These are phyloP conservation scores for Tagetes patula DNA, from an alignment of 129 eudicot species.

Conservation along the genomic window DNA sequence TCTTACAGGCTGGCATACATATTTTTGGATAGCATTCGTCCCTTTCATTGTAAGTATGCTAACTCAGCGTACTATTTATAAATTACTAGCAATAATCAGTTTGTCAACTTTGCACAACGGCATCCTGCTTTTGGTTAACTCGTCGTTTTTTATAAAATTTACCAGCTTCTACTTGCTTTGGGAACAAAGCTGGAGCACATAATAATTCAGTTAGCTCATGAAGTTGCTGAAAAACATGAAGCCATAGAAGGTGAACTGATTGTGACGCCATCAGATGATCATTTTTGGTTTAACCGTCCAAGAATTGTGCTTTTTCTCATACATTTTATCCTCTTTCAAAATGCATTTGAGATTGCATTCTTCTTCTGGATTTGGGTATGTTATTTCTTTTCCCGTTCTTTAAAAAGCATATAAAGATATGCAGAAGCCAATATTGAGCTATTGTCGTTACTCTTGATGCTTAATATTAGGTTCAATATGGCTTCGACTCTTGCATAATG, in stretches of 20 bases:
- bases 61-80: background rate
- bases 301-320: slow-evolving; percentile 58
- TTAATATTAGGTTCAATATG: slow-evolving; percentile 48
- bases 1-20: slow-evolving; percentile 74
- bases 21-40: slow-evolving; percentile 70
- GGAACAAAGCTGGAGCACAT: slow-evolving; percentile 79
- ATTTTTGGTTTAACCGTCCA: slow-evolving; percentile 76
- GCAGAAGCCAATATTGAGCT: background rate
- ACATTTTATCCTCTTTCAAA: slow-evolving; percentile 66
- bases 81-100: background rate
- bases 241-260: slow-evolving; percentile 58
- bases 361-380: slow-evolving; percentile 79
- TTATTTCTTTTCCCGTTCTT: background rate
- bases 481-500: slow-evolving; percentile 83
- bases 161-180: slow-evolving; percentile 64
- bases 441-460: background rate
- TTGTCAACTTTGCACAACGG: background rate
- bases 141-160: background rate
- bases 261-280: slow-evolving; percentile 69
- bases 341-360: slow-evolving; percentile 71
- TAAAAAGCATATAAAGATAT: background rate
- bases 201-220: slow-evolving; percentile 57
- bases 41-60: slow-evolving; percentile 60
- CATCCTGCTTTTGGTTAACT: background rate
- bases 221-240: slow-evolving; percentile 63